Base-by-base conservation (phyloP, 116 monocot species). In the Zostera marina region DNA sequence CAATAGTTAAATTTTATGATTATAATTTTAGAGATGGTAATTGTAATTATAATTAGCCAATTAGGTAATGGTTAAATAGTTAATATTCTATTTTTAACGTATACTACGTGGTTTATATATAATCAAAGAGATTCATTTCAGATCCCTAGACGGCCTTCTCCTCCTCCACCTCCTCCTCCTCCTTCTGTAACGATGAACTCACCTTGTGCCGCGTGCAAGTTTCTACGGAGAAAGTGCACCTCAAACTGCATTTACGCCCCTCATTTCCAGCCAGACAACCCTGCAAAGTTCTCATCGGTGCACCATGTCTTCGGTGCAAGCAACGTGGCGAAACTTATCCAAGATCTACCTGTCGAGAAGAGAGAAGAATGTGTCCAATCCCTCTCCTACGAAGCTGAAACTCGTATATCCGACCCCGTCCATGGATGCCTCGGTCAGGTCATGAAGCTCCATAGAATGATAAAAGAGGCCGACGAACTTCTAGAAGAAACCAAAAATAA, bases 241-340 rank as follows among this genome's bases (percentile, higher is more conserved):
- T 69, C 60, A 21, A 72, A 62, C 41, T 86, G 78, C 65, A 70
- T 81, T 41, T 85, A 81, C 71, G 75, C 81, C 15, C 81, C 86
- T 38, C 81, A 81, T 78, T 86, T 86, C 73, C 86, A 81, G 47
- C 77, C 76, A 9, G 81, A 86, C 78, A 61, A 86, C 45, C 81
- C 81, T 8, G 52, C 57, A 45, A 76, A 74, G 52, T 87, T 80
- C 47, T 64, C 64, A 3, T 47, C 68, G 62, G 68, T 79, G 16
- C 79, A 79, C 72, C 55, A 57, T 0, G 75, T 79, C 21, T 79
- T 75, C 60, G 72, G 75, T 6, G 79, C 79, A 0, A 75, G 79
- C 62, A 79, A 75, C 64, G 74, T 79, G 22, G 58, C 72, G 3
- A 79, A 75, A 68, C 63, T 79, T 16, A 65, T 79, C 53, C 67